A percentile compares a stretch with the other conserved stretches of the same genome.
These are phyloP conservation scores for Rhodotorula sp. DNA, from an alignment of 1,284 basidiomycete species.

Conservation along the genomic window DNA sequence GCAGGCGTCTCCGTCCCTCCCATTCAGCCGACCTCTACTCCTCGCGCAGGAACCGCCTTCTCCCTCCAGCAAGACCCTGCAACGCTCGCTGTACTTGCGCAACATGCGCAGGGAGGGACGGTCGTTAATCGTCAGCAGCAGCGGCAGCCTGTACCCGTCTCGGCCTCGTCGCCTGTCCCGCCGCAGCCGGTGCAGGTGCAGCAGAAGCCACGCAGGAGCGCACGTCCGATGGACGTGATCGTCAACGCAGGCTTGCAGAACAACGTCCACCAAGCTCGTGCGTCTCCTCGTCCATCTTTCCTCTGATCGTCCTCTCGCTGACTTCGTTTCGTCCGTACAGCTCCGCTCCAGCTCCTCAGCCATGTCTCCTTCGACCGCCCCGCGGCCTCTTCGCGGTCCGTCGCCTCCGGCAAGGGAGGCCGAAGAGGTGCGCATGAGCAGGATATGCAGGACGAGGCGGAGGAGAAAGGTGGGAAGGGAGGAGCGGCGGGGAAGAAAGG, in stretches of 20 bases:
- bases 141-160: neutral
- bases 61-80: neutral
- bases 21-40: neutral
- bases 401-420: neutral
- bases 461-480: slow-evolving; percentile 3
- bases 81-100: neutral
- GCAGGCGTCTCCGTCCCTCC: slow-evolving; percentile 12
- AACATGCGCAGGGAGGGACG: neutral
- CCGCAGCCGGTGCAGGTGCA: too few relatives aligned
- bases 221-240: slow-evolving; percentile 24
- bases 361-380: neutral
- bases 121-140: neutral
- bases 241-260: slow-evolving; percentile 27
- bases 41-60: neutral
- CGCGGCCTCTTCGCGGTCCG: neutral
- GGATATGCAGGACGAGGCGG: neutral
- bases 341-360: slow-evolving; percentile 12
- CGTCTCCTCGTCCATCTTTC: neutral
- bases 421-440: neutral
- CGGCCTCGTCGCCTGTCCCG: neutral
- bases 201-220: too few relatives aligned
- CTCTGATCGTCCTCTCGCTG: too few relatives aligned
- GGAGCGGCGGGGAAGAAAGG: slow-evolving; percentile 6
- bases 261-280: slow-evolving; percentile 19
- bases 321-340: neutral